phyloP scores from a whole-genome alignment of 2,329 filamentous ascomycete genomes.

The Didymella keratinophila region DNA sequence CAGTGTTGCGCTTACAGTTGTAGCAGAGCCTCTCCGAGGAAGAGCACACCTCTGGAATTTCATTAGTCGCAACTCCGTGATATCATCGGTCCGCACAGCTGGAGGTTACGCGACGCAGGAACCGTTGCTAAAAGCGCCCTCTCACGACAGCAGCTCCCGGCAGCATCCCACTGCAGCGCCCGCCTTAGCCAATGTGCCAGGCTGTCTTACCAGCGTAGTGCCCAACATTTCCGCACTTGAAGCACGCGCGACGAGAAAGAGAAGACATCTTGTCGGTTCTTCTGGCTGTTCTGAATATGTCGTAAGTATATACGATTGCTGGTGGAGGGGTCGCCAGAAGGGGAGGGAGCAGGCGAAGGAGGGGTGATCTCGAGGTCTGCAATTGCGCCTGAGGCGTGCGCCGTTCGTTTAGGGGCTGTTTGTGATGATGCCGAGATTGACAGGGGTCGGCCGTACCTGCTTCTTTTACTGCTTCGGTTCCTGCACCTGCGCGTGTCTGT shows the following conservation, averaged over 20 bases:
- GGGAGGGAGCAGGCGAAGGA: constrained; percentile 23
- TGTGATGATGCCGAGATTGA: not conserved
- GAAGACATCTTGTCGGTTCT: constrained; percentile 58
- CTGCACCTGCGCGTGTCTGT: constrained; percentile 45
- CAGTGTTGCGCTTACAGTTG: constrained; percentile 75
- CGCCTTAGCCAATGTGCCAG: constrained; percentile 24
- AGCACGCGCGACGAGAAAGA: constrained; percentile 62
- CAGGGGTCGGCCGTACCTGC: constrained; percentile 37
- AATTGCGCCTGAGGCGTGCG: constrained; percentile 31
- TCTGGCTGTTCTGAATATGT: constrained; percentile 35
- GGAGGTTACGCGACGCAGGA: constrained; percentile 32
- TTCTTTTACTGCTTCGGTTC: constrained; percentile 39
- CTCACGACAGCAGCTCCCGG: constrained; percentile 25
- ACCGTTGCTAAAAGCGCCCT: constrained; percentile 16
- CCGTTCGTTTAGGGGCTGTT: constrained; percentile 18
- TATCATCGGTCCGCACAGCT: constrained; percentile 14
- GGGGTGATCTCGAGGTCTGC: constrained; percentile 30
- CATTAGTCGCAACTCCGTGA: constrained; percentile 33
- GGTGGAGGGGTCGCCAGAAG: constrained; percentile 26
- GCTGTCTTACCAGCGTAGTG: constrained; percentile 59
- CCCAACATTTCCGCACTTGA: constrained; percentile 62
- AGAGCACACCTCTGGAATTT: constrained; percentile 82
- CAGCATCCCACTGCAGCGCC: constrained; percentile 32
- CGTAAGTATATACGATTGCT: constrained; percentile 30
- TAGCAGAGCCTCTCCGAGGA: constrained; percentile 99